Evolutionary conservation across 2,329 filamentous ascomycete genomes (phyloP).

Genomic region (Onygenales sp.): DNA sequence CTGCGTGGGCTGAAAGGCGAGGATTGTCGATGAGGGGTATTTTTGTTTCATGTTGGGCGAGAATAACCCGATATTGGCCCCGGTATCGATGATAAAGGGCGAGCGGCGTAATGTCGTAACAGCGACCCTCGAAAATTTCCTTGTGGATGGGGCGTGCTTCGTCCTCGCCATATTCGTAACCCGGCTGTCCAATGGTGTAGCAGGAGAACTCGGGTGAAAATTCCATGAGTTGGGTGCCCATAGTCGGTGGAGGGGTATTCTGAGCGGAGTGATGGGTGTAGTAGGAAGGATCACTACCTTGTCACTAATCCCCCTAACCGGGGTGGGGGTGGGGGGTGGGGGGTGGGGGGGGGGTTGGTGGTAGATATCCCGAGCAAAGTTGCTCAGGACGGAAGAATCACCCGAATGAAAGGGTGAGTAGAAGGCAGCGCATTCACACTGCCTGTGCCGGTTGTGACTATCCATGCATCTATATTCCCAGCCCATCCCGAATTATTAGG

Average conservation of each 20-base stretch:
- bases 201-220: background rate
- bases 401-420: too few species aligned
- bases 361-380: too few species aligned
- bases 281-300: too few species aligned
- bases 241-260: background rate
- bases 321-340: too few species aligned
- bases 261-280: too few species aligned
- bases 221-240: background rate
- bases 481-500: too few species aligned
- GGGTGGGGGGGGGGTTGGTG: too few species aligned
- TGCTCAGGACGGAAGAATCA: too few species aligned
- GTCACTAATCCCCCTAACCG: too few species aligned
- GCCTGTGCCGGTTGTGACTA: too few species aligned
- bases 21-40: slow-evolving; percentile 13
- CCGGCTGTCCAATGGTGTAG: background rate
- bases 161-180: background rate
- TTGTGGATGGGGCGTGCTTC: background rate
- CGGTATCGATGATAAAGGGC: slow-evolving; percentile 12
- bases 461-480: too few species aligned
- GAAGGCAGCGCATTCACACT: too few species aligned
- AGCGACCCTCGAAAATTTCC: background rate
- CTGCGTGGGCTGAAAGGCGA: slow-evolving; percentile 19
- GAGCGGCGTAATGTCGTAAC: background rate
- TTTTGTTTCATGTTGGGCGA: slow-evolving; percentile 16
- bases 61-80: slow-evolving; percentile 21